phyloP scores from a whole-genome alignment of 2,329 filamentous ascomycete genomes.

The Raffaelea deltoideospora region DNA sequence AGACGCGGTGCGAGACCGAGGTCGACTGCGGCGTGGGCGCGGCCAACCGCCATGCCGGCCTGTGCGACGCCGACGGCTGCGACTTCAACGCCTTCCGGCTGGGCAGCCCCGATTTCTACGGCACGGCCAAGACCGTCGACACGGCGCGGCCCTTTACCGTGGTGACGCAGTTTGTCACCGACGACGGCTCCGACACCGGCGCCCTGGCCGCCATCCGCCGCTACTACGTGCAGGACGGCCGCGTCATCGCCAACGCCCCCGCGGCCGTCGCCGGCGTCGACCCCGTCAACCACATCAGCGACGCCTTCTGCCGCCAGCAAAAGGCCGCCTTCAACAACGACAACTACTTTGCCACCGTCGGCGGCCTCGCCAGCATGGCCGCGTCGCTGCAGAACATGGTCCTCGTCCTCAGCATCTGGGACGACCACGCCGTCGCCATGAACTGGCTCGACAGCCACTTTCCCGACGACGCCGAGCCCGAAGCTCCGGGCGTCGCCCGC shows the following conservation, averaged over 20 bases:
- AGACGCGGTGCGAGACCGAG: conserved; percentile 22
- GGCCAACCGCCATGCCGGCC: conserved; percentile 32
- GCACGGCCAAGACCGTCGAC: conserved; percentile 36
- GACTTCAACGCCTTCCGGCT: conserved; percentile 52
- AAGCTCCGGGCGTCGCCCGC: conserved; percentile 26
- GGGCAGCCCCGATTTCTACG: conserved; percentile 43
- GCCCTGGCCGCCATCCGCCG: conserved; percentile 40
- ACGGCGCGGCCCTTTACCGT: conserved; percentile 42
- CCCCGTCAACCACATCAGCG: conserved; percentile 26
- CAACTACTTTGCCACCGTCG: conserved; percentile 32
- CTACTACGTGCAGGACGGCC: conserved; percentile 45
- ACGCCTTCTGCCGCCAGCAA: conserved; percentile 38
- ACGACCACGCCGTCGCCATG: conserved; percentile 37
- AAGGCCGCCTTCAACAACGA: conserved; percentile 37
- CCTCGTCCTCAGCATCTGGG: conserved; percentile 34
- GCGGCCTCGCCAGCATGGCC: conserved; percentile 36
- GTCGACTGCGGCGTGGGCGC: conserved; percentile 25
- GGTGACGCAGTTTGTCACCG: conserved; percentile 50
- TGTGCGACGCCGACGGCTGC: conserved; percentile 50
- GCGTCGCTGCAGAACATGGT: conserved; percentile 39
- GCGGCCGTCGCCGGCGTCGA: conserved; percentile 17
- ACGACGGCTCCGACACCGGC: conserved; percentile 28
- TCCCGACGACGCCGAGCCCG: conserved; percentile 23
- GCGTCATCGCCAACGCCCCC: conserved; percentile 28
- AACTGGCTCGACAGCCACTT: conserved; percentile 45